Evolutionary conservation across 805 yeast species (phyloP), one percentile per base, ranked within the genome.

Genomic region (Kazachstania bromeliacearum): DNA sequence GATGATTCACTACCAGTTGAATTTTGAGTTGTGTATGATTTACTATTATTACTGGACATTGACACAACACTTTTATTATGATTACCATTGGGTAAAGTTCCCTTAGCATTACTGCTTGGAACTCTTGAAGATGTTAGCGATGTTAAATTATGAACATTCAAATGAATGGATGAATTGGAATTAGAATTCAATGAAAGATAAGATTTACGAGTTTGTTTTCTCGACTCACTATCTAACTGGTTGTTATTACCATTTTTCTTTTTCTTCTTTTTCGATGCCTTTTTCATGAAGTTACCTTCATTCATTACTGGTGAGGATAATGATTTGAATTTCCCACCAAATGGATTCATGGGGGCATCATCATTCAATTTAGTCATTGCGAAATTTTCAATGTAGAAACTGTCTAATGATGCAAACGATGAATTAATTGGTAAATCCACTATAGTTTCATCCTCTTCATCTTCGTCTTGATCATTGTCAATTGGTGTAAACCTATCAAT

Each of bases 361-460:
- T 31, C 23, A 20, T 24, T 30, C 13, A 47, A 33, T 36, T 47
- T 50, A 15, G 51, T 40, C 51, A 49, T 49, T 3, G 61, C 67
- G 41, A 68, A 66, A 40, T 67, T 71, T 35, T 75, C 80, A 45
- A 75, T 70, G 50, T 78, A 77, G 40, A 73, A 69, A 52, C 87
- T 47, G 27, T 47, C 87, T 50, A 82, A 60, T 0, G 88, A 80
- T 1, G 89, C 89, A 64, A 79, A 80, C 42, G 87, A 79, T 28
- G 82, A 83, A 42, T 75, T 78, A 12, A 78, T 63, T 0, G 85
- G 85, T 27, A 80, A 54, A 4, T 81, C 71, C 28, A 82, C 82
- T 28, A 75, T 69, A 13, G 79, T 73, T 23, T 41, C 43, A 27
- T 30, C 36, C 28, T 12, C 25, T 22, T 12, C 25, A 22, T 22